A percentile compares a stretch with the other conserved stretches of the same genome.
Evolutionary conservation across 768 basidiomycete species (phyloP).

Genomic region (Russula brevipes): DNA sequence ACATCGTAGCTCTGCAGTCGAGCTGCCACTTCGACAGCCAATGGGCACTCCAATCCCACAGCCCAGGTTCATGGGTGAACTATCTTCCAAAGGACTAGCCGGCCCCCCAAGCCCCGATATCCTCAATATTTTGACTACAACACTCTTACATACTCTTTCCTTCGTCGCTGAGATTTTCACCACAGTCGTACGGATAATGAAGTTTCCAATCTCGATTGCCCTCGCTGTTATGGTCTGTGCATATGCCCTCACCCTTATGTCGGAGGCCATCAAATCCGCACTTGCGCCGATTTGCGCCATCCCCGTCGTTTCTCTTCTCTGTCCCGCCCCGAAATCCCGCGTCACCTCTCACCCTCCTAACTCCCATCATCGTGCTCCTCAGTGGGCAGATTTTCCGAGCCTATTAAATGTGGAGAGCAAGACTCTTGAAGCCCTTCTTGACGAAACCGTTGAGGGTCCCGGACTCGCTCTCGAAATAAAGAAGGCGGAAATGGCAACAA

Average conservation of each 20-base stretch:
- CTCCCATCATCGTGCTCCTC: conserved; percentile 27
- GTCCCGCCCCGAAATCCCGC: conserved; percentile 18
- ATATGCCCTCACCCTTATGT: conserved; percentile 39
- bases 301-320: conserved; percentile 54
- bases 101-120: not conserved
- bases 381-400: conserved; percentile 56
- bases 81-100: not conserved
- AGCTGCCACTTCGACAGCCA: not conserved
- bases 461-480: conserved; percentile 63
- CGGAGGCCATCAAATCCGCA: conserved; percentile 40
- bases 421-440: conserved; percentile 58
- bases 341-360: conserved; percentile 9
- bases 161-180: conserved; percentile 49
- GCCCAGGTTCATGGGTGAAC: not conserved
- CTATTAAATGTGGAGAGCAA: conserved; percentile 56
- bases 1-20: not conserved
- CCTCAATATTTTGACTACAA: not conserved
- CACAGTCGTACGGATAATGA: conserved; percentile 46
- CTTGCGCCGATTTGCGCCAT: conserved; percentile 57
- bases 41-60: not conserved
- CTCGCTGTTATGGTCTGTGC: conserved; percentile 50
- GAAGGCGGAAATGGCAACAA: conserved; percentile 72
- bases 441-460: conserved; percentile 53
- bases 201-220: conserved; percentile 51
- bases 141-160: not conserved